Evolutionary conservation across 2,329 filamentous ascomycete genomes (phyloP).

Genomic region (Fusarium scirpi): DNA sequence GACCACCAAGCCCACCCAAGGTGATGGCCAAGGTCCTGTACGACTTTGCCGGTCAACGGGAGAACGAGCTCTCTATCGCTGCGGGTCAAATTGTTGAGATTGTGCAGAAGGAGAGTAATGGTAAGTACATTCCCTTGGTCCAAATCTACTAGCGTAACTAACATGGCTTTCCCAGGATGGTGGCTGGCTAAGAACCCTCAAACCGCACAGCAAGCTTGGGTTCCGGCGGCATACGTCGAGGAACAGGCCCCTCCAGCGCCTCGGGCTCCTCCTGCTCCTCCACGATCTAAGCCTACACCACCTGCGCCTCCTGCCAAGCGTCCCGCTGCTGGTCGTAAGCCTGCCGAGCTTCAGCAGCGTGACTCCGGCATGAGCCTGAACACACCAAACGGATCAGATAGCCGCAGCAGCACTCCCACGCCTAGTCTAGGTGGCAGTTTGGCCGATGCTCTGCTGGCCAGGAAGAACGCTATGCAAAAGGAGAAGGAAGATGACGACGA

Average conservation of each 20-base stretch:
- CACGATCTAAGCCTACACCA: constrained; percentile 75
- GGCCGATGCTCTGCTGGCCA: constrained; percentile 81
- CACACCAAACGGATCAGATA: constrained; percentile 67
- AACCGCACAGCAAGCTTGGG: constrained; percentile 82
- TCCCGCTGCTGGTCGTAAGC: constrained; percentile 78
- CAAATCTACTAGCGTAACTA: constrained; percentile 43
- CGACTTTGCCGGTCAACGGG: constrained; percentile 86
- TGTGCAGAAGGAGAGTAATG: constrained; percentile 94
- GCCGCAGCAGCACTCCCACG: constrained; percentile 77
- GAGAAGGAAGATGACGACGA: constrained; percentile 77
- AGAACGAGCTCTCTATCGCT: constrained; percentile 85
- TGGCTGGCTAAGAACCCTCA: constrained; percentile 83
- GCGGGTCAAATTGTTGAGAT: constrained; percentile 88
- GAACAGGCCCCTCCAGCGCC: constrained; percentile 77
- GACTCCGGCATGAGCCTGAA: constrained; percentile 77
- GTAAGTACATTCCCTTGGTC: constrained; percentile 65
- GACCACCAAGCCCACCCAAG: constrained; percentile 68
- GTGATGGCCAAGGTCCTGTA: constrained; percentile 91
- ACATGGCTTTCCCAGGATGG: constrained; percentile 75
- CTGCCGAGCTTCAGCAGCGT: constrained; percentile 74
- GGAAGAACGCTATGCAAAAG: constrained; percentile 81
- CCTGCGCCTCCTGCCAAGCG: constrained; percentile 85
- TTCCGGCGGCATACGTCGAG: constrained; percentile 93
- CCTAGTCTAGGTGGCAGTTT: constrained; percentile 79
- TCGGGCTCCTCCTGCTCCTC: constrained; percentile 74